Conservation (phyloP, 73 alveolate species). For the Effrenium voratum region DNA sequence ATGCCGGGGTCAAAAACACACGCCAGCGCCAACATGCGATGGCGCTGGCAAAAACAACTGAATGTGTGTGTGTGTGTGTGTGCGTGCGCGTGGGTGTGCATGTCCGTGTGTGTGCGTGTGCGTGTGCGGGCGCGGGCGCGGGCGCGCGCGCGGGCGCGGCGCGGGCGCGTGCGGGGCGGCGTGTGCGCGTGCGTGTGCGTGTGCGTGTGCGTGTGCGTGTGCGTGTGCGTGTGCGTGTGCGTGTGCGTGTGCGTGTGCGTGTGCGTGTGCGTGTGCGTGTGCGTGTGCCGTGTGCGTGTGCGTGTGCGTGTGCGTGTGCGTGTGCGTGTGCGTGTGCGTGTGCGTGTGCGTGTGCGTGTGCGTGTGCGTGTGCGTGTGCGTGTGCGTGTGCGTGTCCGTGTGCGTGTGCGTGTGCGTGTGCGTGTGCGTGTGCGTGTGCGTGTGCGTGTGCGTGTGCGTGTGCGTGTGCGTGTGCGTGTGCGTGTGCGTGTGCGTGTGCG, state of each 20-base stretch:
- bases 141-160: too few species aligned
- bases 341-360: conserved; percentile 31
- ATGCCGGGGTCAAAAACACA: too few species aligned
- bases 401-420: conserved; percentile 30
- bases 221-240: neutral
- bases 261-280: conserved; percentile 8
- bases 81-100: too few species aligned
- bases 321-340: conserved; percentile 7
- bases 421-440: conserved; percentile 23
- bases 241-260: conserved; percentile 15
- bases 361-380: conserved; percentile 32
- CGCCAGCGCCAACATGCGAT: too few species aligned
- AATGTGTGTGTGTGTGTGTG: too few species aligned
- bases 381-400: conserved; percentile 29
- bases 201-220: conserved; percentile 8
- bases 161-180: too few species aligned
- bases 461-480: conserved; percentile 16
- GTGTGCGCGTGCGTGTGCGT: conserved; percentile 10
- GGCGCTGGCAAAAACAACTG: too few species aligned
- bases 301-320: conserved; percentile 28
- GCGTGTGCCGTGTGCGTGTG: conserved; percentile 8
- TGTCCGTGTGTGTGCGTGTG: too few species aligned
- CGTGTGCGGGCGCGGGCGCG: too few species aligned
- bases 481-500: conserved; percentile 13
- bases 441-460: conserved; percentile 12